Base-by-base conservation (phyloP, 164 flowering plant genomes). In the Warburgia ugandensis region DNA sequence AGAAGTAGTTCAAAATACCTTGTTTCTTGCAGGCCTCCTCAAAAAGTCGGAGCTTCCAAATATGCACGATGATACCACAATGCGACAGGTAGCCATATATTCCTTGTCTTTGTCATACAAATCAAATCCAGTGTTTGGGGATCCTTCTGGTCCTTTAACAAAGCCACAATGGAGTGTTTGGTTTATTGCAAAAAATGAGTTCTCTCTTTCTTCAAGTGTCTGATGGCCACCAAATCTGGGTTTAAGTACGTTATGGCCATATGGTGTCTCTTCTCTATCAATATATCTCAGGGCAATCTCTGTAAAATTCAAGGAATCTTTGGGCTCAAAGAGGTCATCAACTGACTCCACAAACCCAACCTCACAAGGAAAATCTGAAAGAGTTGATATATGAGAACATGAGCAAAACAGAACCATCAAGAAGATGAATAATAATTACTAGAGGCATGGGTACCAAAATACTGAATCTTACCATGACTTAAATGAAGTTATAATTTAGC, bases 101-200 rank as follows among this genome's bases (percentile, higher is more conserved):
- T 57, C 50, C 63, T 56, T 75, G 56, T 92, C 99, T 37, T 73
- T 65, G 60, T 70, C 77, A 42, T 63, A 71, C 61, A 92, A 56
- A 59, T 92, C 86, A 69, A 85, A 92, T 39, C 96, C 91, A 55
- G 82, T 72, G 71, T 83, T 83, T 28, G 67, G 68, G 36, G 50
- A 74, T 36, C 77, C 85, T 29, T 66, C 69, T 29, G 76, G 72
- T 48, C 79, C 92, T 56, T 77, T 74, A 22, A 92, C 85, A 68
- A 92, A 88, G 50, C 96, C 99, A 75, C 99, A 92, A 68, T 92
- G 94, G 66, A 88, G 55, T 23, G 77, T 75, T 64, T 92, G 96
- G 63, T 77, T 71, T 52, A 52, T 71, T 28, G 95, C 94, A 52
- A 41, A 59, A 62, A 83, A 92, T 36, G 96, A 78, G 29, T 60